Evolutionary conservation across 139 green algal genomes (phyloP).

Genomic region (Trebouxia sp.): DNA sequence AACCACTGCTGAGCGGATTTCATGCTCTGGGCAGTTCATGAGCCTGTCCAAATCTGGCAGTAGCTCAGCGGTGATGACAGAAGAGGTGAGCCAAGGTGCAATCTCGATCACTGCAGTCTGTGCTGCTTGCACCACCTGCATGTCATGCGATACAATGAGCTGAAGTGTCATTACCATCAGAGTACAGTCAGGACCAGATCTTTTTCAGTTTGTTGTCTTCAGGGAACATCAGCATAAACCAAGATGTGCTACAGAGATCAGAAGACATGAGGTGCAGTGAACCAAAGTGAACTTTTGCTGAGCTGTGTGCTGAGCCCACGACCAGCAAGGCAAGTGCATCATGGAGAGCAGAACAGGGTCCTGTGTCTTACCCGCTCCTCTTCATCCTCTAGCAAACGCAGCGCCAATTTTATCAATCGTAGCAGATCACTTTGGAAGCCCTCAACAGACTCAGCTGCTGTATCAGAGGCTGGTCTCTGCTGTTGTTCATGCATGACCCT

Average conservation of each 20-base stretch:
- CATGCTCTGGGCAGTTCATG: constrained; percentile 8
- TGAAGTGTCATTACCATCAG: too few relatives aligned
- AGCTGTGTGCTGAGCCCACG: too few relatives aligned
- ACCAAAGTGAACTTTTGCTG: too few relatives aligned
- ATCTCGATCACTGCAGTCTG: constrained; percentile 34
- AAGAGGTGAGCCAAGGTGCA: constrained; percentile 25
- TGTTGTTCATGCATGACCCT: not conserved
- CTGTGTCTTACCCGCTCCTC: constrained; percentile 17
- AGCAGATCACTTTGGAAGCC: not conserved
- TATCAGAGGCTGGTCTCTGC: not conserved
- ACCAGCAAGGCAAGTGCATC: too few relatives aligned
- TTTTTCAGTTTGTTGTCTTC: too few relatives aligned
- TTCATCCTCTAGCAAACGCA: constrained; percentile 30
- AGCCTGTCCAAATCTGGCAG: constrained; percentile 5
- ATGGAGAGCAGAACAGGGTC: too few relatives aligned
- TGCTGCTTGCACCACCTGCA: constrained; percentile 33
- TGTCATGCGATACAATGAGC: too few relatives aligned
- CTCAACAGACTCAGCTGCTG: not conserved
- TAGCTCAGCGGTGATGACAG: constrained; percentile 8
- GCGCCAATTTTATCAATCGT: not conserved
- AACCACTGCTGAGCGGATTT: constrained; percentile 19
- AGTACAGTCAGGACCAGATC: too few relatives aligned
- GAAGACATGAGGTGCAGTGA: too few relatives aligned
- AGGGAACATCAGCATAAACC: too few relatives aligned
- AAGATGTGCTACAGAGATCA: too few relatives aligned